These are phyloP conservation scores for Dioszegia hungarica DNA, from an alignment of 768 basidiomycete genomes.

Conservation along the genomic window DNA sequence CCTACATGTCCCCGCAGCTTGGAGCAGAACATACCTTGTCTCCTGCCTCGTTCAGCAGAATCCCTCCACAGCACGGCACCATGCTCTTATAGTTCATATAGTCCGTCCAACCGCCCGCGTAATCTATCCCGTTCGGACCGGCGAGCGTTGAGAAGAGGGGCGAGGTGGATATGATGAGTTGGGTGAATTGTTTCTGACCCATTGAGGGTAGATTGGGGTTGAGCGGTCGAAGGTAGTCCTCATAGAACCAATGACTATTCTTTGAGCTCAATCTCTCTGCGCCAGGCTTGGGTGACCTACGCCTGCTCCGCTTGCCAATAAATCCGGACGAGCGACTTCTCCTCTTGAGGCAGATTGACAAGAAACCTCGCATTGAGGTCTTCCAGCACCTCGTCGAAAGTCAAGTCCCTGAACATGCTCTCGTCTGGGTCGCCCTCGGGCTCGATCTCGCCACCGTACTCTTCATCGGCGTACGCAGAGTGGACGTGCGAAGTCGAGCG, in stretches of 20 bases:
- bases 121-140: conserved; percentile 22
- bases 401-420: conserved; percentile 36
- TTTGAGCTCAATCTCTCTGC: neutral
- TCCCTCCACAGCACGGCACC: conserved; percentile 96
- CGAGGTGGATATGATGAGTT: conserved; percentile 71
- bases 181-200: conserved; percentile 86
- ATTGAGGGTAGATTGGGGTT: conserved; percentile 80
- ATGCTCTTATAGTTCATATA: conserved; percentile 96
- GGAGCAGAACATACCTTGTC: conserved; percentile 65
- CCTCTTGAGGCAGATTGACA: conserved; percentile 88
- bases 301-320: conserved; percentile 99
- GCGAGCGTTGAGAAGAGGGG: conserved; percentile 21
- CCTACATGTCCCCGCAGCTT: no score
- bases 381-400: conserved; percentile 42
- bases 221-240: conserved; percentile 93
- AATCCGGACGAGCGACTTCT: conserved; percentile 83
- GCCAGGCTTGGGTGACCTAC: conserved; percentile 59
- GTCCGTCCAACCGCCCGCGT: conserved; percentile 45
- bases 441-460: neutral
- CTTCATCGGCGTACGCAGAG: neutral
- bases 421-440: conserved; percentile 27
- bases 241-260: conserved; percentile 98
- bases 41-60: conserved; percentile 85
- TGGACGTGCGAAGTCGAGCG: neutral
- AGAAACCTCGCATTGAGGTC: conserved; percentile 64